Percentiles rank a stretch among this genome's conserved stretches.
Conservation (phyloP, 768 basidiomycete species). For the Xerocomellus amylosporus region DNA sequence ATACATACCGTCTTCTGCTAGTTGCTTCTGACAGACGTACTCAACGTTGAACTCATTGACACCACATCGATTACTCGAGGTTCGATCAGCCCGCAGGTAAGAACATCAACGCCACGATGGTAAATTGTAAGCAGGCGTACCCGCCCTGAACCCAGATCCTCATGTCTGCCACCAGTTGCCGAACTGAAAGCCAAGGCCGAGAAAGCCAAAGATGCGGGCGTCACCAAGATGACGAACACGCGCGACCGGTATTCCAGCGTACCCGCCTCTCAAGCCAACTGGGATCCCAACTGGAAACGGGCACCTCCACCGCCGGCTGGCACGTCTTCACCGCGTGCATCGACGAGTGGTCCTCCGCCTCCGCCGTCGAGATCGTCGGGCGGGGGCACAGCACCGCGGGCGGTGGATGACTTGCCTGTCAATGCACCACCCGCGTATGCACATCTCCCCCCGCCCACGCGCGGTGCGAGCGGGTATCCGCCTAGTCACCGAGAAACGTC, state of each 20-base stretch:
- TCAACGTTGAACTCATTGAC: background rate
- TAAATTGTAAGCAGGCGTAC: constrained; percentile 27
- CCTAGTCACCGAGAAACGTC: constrained; percentile 9
- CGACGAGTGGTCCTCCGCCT: constrained; percentile 25
- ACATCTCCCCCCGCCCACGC: constrained; percentile 28
- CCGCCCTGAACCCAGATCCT: background rate
- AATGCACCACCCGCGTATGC: constrained; percentile 13
- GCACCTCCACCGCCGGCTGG: constrained; percentile 42
- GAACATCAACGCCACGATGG: constrained; percentile 16
- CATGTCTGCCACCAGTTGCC: constrained; percentile 41
- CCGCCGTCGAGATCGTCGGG: constrained; percentile 27
- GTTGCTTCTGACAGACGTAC: too few relatives aligned
- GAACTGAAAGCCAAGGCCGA: constrained; percentile 65
- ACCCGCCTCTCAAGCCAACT: constrained; percentile 59
- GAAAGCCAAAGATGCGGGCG: constrained; percentile 56
- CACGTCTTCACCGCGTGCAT: background rate
- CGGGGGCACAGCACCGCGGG: constrained; percentile 10
- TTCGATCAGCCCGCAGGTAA: background rate
- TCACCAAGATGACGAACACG: constrained; percentile 51
- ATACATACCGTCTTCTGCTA: background rate
- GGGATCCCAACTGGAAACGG: constrained; percentile 56
- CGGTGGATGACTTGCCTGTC: background rate
- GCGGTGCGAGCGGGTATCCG: constrained; percentile 26
- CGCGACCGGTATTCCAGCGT: constrained; percentile 55
- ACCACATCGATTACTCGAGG: background rate